Evolutionary conservation across 169 alveolate species (phyloP).

Genomic region (Amoebophrya sp.): DNA sequence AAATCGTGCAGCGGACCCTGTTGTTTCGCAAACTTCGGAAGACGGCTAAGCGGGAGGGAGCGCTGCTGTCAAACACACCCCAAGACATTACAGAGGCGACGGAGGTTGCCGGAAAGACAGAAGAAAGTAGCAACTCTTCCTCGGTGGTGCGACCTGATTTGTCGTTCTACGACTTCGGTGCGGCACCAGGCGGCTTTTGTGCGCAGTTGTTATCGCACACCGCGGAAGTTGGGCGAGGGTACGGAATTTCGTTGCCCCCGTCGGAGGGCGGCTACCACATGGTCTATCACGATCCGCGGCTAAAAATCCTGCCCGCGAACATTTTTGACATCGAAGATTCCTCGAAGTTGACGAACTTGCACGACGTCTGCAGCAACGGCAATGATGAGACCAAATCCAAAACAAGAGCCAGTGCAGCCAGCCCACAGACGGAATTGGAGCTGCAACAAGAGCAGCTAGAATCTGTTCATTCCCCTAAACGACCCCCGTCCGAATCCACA

Average conservation of each 20-base stretch:
- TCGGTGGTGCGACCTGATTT: neutral
- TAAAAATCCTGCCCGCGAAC: neutral
- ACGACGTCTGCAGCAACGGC: no score
- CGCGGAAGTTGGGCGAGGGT: neutral
- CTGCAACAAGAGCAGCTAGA: no score
- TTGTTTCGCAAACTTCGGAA: no score
- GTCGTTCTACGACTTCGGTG: neutral
- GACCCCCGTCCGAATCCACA: no score
- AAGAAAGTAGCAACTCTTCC: neutral
- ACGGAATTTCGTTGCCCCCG: neutral
- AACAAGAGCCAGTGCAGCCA: no score
- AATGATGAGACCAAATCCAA: no score
- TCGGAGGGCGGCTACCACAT: neutral
- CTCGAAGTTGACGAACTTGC: neutral
- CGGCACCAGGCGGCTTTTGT: neutral
- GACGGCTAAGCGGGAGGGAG: no score
- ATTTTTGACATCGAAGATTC: neutral
- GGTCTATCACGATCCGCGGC: neutral
- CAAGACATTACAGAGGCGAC: neutral
- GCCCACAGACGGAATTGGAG: no score
- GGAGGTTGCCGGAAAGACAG: neutral
- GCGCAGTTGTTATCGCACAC: neutral
- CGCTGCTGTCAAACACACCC: no score
- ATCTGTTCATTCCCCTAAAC: no score
- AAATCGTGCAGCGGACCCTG: no score